Percentiles rank a stretch among this genome's conserved stretches.
Conservation (phyloP, 768 basidiomycete species). For the Psilocybe cubensis region DNA sequence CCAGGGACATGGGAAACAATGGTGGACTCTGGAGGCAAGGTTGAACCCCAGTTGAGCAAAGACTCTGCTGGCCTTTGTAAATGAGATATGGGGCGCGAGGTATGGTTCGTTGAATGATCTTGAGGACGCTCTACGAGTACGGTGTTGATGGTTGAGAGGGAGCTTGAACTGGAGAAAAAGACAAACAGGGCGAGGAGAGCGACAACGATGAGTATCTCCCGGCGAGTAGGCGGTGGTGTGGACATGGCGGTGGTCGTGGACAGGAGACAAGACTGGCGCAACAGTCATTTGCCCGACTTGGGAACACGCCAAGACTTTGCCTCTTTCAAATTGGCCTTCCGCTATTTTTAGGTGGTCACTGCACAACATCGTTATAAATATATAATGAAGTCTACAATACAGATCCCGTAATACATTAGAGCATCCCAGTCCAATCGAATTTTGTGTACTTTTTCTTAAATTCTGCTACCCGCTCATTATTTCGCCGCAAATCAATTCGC, state of each 20-base stretch:
- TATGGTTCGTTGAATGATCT: conserved; percentile 10
- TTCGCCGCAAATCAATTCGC: conserved; percentile 68
- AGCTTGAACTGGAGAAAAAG: conserved; percentile 37
- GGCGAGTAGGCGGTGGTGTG: conserved; percentile 50
- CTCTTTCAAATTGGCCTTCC: not conserved
- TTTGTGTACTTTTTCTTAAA: conserved; percentile 79
- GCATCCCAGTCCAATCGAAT: conserved; percentile 83
- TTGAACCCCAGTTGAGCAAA: conserved; percentile 25
- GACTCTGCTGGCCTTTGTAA: conserved; percentile 18
- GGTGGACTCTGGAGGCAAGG: conserved; percentile 47
- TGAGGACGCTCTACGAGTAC: conserved; percentile 7
- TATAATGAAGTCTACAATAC: not conserved
- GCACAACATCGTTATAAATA: not conserved
- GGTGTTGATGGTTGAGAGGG: conserved; percentile 10
- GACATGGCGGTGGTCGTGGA: conserved; percentile 29
- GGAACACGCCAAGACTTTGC: not conserved
- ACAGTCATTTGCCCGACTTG: not conserved
- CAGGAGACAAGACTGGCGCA: conserved; percentile 1
- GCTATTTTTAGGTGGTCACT: conserved; percentile 9
- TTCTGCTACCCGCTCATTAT: conserved; percentile 67
- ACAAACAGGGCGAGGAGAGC: conserved; percentile 51
- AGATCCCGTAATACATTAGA: conserved; percentile 25
- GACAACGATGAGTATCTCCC: conserved; percentile 57
- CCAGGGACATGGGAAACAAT: conserved; percentile 80
- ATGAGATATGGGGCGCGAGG: not conserved